phyloP scores from a whole-genome alignment of 805 yeast genomes.

The Lipomyces yamadae region DNA sequence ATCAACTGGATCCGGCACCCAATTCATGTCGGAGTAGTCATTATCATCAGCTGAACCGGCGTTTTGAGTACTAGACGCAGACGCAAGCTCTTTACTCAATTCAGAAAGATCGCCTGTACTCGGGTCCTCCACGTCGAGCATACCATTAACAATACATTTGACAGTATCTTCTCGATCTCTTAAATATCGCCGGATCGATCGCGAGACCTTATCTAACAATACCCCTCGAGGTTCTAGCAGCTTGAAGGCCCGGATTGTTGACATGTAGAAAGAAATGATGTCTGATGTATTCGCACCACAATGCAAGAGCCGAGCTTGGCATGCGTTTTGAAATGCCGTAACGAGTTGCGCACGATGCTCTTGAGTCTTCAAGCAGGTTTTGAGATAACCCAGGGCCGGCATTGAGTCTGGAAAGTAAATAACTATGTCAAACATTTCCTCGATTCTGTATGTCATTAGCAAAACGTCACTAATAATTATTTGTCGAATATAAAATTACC shows the following conservation, averaged over 20 bases:
- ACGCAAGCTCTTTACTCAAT: constrained; percentile 50
- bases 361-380: constrained; percentile 53
- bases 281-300: constrained; percentile 82
- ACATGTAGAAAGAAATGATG: constrained; percentile 69
- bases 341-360: constrained; percentile 60
- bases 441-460: constrained; percentile 50
- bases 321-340: constrained; percentile 52
- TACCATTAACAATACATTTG: constrained; percentile 68
- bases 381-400: constrained; percentile 62
- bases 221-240: constrained; percentile 88
- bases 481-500: constrained; percentile 40
- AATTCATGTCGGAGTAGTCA: constrained; percentile 56
- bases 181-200: constrained; percentile 75
- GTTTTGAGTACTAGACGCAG: constrained; percentile 16
- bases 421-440: constrained; percentile 65
- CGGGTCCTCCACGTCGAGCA: constrained; percentile 54
- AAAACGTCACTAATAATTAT: constrained; percentile 62
- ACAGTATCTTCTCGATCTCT: constrained; percentile 77
- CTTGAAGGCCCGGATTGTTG: constrained; percentile 71
- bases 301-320: constrained; percentile 59
- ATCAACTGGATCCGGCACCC: constrained; percentile 89
- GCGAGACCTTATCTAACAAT: constrained; percentile 72
- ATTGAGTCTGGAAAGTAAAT: constrained; percentile 57
- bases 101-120: constrained; percentile 58
- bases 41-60: constrained; percentile 43